phyloP scores from a whole-genome alignment of 345 rosid genomes.

The Combretum micranthum region DNA sequence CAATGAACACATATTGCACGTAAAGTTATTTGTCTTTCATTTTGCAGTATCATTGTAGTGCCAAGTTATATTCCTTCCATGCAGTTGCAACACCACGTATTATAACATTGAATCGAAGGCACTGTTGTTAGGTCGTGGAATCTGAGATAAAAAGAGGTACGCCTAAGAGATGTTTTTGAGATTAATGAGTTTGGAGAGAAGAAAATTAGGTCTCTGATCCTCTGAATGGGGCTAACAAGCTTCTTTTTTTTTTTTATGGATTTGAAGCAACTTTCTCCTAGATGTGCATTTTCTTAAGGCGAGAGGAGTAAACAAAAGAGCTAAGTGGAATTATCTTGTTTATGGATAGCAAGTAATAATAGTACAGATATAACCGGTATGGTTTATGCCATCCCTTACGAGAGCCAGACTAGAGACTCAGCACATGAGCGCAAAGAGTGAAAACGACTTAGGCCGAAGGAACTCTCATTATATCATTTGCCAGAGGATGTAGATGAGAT shows the following conservation, averaged over 20 bases:
- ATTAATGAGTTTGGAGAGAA: constrained; percentile 59
- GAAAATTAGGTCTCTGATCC: constrained; percentile 54
- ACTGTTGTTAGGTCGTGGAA: constrained; percentile 48
- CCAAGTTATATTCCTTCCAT: constrained; percentile 36
- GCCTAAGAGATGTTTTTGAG: constrained; percentile 55
- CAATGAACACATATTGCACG: constrained; percentile 59
- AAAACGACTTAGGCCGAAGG: too few relatives aligned
- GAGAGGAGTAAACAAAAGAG: too few relatives aligned
- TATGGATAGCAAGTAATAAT: too few relatives aligned
- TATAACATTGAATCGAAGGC: constrained; percentile 78
- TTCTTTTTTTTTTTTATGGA: constrained; percentile 73
- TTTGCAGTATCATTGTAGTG: constrained; percentile 40
- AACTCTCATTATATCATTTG: too few relatives aligned
- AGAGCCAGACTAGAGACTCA: too few relatives aligned
- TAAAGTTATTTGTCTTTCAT: constrained; percentile 73
- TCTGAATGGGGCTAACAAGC: constrained; percentile 33
- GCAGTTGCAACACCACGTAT: constrained; percentile 62
- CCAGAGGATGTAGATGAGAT: too few relatives aligned
- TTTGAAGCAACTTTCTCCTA: constrained; percentile 36
- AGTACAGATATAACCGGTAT: too few relatives aligned
- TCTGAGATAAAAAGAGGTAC: constrained; percentile 42
- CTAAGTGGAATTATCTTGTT: too few relatives aligned
- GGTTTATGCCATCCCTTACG: too few relatives aligned
- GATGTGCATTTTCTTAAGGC: constrained; percentile 36
- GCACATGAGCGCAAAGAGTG: too few relatives aligned